Conservation (phyloP, 352 stramenopile species). For the Phytophthora multivora region DNA sequence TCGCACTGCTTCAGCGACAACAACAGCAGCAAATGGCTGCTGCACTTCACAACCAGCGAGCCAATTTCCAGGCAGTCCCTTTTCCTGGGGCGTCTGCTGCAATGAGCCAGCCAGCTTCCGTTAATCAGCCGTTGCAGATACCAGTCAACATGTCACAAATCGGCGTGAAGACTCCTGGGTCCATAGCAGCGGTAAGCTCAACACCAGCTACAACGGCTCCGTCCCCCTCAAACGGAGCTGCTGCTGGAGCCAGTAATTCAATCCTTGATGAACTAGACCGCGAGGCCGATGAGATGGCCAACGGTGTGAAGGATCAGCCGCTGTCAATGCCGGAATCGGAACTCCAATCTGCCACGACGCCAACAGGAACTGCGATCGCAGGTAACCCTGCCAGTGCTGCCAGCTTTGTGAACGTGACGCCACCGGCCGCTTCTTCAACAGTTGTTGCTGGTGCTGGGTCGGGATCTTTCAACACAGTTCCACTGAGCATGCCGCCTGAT, state of each 20-base stretch:
- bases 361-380: conserved; percentile 18
- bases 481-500: conserved; percentile 77
- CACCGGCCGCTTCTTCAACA: conserved; percentile 23
- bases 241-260: conserved; percentile 51
- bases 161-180: conserved; percentile 23
- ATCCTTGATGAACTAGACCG: conserved; percentile 88
- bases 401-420: conserved; percentile 34
- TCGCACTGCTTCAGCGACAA: conserved; percentile 63
- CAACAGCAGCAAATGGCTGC: conserved; percentile 81
- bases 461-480: conserved; percentile 54
- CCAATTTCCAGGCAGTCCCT: conserved; percentile 67
- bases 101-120: conserved; percentile 42
- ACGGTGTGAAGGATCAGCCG: conserved; percentile 78
- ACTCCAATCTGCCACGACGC: conserved; percentile 52
- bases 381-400: conserved; percentile 32
- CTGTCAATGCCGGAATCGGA: conserved; percentile 86
- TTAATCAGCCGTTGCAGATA: conserved; percentile 67
- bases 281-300: conserved; percentile 88
- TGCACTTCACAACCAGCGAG: conserved; percentile 69
- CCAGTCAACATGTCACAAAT: conserved; percentile 52
- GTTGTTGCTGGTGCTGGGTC: conserved; percentile 18
- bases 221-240: conserved; percentile 24
- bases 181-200: conserved; percentile 26
- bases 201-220: conserved; percentile 12
- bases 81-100: conserved; percentile 46